Conservation (phyloP, 2,329 filamentous ascomycete genomes). For the Penicillium sp. region DNA sequence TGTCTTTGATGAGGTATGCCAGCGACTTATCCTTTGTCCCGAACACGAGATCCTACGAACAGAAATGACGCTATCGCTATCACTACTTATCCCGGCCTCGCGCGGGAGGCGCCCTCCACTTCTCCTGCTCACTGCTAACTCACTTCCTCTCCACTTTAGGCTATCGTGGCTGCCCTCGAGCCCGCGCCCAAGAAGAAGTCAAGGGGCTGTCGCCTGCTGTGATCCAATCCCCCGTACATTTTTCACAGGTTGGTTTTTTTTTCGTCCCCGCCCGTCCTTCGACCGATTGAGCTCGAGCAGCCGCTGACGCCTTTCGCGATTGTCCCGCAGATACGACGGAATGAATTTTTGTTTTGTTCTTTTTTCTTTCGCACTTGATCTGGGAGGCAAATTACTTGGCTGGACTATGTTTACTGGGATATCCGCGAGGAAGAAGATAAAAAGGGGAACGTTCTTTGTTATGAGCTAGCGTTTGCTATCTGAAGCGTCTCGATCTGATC, state of each 20-base stretch:
- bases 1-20: conserved; percentile 90
- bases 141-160: conserved; percentile 53
- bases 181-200: conserved; percentile 79
- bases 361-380: conserved; percentile 20
- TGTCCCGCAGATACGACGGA: conserved; percentile 27
- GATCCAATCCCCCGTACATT: conserved; percentile 28
- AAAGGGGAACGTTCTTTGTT: conserved; percentile 7
- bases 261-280: not conserved
- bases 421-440: conserved; percentile 9
- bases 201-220: conserved; percentile 69
- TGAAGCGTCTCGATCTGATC: conserved; percentile 14
- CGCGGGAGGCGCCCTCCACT: not conserved
- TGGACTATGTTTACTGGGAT: conserved; percentile 17
- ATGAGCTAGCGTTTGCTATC: conserved; percentile 21
- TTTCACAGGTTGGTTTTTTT: conserved; percentile 18
- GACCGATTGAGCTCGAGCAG: not conserved
- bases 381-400: conserved; percentile 16
- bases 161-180: conserved; percentile 92
- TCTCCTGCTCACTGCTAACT: conserved; percentile 17
- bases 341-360: conserved; percentile 28
- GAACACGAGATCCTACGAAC: not conserved
- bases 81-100: not conserved
- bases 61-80: too few species aligned
- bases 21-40: too few species aligned
- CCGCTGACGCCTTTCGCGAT: not conserved